phyloP scores from a whole-genome alignment of 768 basidiomycete species.

The Termitomyces sp. region DNA sequence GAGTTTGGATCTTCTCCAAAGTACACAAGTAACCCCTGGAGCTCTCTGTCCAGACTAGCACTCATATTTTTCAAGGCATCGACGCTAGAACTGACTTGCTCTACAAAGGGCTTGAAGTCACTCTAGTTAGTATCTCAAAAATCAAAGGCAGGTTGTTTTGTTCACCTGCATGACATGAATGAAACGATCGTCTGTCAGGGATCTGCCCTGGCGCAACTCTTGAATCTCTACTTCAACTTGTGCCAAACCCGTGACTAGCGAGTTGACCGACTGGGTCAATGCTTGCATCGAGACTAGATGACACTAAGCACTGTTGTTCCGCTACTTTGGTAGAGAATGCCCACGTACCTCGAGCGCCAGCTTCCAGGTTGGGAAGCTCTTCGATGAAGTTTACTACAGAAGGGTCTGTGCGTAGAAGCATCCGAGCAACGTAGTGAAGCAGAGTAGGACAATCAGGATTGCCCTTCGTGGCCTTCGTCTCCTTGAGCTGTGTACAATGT shows the following conservation, averaged over 20 bases:
- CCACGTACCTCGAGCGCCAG: conserved; percentile 76
- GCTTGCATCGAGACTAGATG: conserved; percentile 64
- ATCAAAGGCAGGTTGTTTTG: not conserved
- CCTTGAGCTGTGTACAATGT: conserved; percentile 55
- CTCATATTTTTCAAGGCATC: conserved; percentile 66
- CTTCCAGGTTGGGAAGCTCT: conserved; percentile 77
- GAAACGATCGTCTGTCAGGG: conserved; percentile 56
- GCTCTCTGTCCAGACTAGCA: conserved; percentile 51
- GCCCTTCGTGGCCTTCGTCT: conserved; percentile 73
- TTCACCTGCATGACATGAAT: conserved; percentile 65
- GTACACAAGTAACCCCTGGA: conserved; percentile 59
- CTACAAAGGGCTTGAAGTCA: conserved; percentile 44
- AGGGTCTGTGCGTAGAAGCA: conserved; percentile 66
- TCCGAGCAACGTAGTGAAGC: conserved; percentile 84
- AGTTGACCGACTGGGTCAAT: conserved; percentile 54
- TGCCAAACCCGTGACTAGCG: conserved; percentile 51
- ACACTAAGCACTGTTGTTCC: not conserved
- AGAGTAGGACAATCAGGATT: conserved; percentile 77
- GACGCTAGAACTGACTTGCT: conserved; percentile 47
- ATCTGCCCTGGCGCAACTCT: conserved; percentile 28
- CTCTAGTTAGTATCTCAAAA: not conserved
- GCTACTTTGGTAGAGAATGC: not conserved
- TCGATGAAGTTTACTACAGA: conserved; percentile 68
- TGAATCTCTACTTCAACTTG: conserved; percentile 57
- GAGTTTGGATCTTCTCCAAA: conserved; percentile 75